Evolutionary conservation across 2,329 filamentous ascomycete genomes (phyloP).

Genomic region (Tolypocladium pustulatum): DNA sequence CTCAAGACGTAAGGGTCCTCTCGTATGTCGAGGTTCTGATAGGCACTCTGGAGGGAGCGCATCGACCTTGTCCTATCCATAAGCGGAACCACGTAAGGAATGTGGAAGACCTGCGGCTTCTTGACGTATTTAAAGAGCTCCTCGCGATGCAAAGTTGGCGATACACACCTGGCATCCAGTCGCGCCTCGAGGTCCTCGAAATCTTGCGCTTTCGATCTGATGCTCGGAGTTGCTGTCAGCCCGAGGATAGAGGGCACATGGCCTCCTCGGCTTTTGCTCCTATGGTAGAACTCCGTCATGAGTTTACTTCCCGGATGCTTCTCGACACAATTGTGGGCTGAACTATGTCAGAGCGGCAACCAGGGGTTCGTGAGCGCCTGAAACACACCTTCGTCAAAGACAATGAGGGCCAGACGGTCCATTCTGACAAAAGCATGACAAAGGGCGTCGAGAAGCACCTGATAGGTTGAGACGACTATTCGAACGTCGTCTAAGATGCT

Average conservation of each 20-base stretch:
- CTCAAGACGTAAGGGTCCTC: constrained; percentile 50
- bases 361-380: constrained; percentile 1
- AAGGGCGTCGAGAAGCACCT: constrained; percentile 65
- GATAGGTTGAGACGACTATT: constrained; percentile 69
- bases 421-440: constrained; percentile 64
- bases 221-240: constrained; percentile 69
- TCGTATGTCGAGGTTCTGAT: constrained; percentile 38
- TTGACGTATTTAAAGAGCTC: constrained; percentile 62
- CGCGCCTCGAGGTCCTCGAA: constrained; percentile 57
- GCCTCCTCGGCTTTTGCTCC: constrained; percentile 24
- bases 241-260: constrained; percentile 60
- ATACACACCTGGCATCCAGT: constrained; percentile 57
- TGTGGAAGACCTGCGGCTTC: constrained; percentile 43
- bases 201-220: constrained; percentile 42
- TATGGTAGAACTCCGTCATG: constrained; percentile 63
- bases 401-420: constrained; percentile 51
- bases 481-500: constrained; percentile 50
- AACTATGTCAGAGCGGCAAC: background rate
- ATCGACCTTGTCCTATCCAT: constrained; percentile 26
- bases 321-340: constrained; percentile 64
- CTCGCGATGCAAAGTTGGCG: constrained; percentile 56
- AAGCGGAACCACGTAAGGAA: constrained; percentile 18
- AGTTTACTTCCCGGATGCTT: constrained; percentile 57
- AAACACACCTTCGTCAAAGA: constrained; percentile 70
- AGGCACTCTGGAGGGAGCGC: constrained; percentile 28